A percentile compares a stretch with the other conserved stretches of the same genome.
Evolutionary conservation across 768 basidiomycete genomes (phyloP).

Genomic region (Polyporus arcularius): DNA sequence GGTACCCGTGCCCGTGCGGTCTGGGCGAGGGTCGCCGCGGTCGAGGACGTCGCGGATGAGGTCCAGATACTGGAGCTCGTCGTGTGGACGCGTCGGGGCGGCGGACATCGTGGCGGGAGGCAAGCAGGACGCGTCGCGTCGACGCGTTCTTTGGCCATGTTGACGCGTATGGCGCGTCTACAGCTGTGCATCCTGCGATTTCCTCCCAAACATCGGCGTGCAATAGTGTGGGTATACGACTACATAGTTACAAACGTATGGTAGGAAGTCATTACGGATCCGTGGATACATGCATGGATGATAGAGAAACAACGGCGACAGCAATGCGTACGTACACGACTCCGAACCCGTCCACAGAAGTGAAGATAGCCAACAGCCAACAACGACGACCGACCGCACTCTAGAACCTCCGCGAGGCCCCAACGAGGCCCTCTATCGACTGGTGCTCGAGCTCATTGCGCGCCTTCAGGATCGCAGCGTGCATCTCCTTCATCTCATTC

Average conservation of each 20-base stretch:
- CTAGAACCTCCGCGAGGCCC: conserved; percentile 44
- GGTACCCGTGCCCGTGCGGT: conserved; percentile 95
- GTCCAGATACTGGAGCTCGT: conserved; percentile 87
- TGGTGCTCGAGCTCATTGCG: conserved; percentile 95
- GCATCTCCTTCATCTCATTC: conserved; percentile 97
- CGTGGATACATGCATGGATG: conserved; percentile 20
- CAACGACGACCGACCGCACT: neutral
- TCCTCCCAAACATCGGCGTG: neutral
- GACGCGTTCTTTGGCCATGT: neutral
- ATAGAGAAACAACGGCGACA: conserved; percentile 14
- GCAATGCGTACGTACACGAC: neutral
- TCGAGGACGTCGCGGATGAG: conserved; percentile 78
- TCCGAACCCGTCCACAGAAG: conserved; percentile 1
- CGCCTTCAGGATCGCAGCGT: conserved; percentile 88
- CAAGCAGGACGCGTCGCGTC: no score
- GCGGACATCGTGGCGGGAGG: neutral
- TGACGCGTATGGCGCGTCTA: no score
- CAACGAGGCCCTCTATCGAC: conserved; percentile 88
- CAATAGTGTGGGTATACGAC: conserved; percentile 20
- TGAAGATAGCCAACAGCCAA: neutral
- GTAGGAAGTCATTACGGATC: conserved; percentile 17
- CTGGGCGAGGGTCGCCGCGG: conserved; percentile 76
- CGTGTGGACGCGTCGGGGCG: conserved; percentile 44
- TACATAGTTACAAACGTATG: conserved; percentile 22
- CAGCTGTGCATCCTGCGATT: no score